Conservation (phyloP, 495 filamentous ascomycete genomes). For the Jackrogersella multiformis region DNA sequence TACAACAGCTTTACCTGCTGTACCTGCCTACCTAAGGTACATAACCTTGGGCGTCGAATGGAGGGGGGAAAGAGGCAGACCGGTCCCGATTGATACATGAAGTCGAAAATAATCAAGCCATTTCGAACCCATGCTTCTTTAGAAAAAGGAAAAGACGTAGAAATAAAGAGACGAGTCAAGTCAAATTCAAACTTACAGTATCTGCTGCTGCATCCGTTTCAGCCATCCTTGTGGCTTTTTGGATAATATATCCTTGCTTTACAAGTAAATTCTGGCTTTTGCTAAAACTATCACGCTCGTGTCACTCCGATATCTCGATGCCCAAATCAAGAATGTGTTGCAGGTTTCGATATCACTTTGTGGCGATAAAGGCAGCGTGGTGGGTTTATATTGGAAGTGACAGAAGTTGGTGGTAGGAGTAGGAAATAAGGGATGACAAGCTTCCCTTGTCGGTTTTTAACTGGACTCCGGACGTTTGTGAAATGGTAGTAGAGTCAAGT, state of each 20-base stretch:
- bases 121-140: slow-evolving; percentile 6
- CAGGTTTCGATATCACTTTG: slow-evolving; percentile 12
- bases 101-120: slow-evolving; percentile 19
- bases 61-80: slow-evolving; percentile 48
- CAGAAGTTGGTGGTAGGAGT: neutral
- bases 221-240: slow-evolving; percentile 23
- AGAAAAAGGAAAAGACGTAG: neutral
- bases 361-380: slow-evolving; percentile 25
- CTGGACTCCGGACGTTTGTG: slow-evolving; percentile 16
- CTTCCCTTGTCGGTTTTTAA: slow-evolving; percentile 9
- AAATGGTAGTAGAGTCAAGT: slow-evolving; percentile 18
- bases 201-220: slow-evolving; percentile 30
- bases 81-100: slow-evolving; percentile 22
- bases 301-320: slow-evolving; percentile 15
- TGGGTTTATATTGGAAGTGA: slow-evolving; percentile 12
- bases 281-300: slow-evolving; percentile 13
- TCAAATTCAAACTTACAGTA: slow-evolving; percentile 63
- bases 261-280: slow-evolving; percentile 15
- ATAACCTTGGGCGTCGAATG: neutral
- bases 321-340: slow-evolving; percentile 30
- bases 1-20: slow-evolving; percentile 7
- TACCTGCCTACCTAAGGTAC: no score
- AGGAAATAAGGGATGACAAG: slow-evolving; percentile 1
- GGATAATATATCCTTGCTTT: slow-evolving; percentile 12
- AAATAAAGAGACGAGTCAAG: slow-evolving; percentile 47